Base-by-base conservation (phyloP, 192 early-diverging fungal genomes). In the Polychytrium aggregatum region DNA sequence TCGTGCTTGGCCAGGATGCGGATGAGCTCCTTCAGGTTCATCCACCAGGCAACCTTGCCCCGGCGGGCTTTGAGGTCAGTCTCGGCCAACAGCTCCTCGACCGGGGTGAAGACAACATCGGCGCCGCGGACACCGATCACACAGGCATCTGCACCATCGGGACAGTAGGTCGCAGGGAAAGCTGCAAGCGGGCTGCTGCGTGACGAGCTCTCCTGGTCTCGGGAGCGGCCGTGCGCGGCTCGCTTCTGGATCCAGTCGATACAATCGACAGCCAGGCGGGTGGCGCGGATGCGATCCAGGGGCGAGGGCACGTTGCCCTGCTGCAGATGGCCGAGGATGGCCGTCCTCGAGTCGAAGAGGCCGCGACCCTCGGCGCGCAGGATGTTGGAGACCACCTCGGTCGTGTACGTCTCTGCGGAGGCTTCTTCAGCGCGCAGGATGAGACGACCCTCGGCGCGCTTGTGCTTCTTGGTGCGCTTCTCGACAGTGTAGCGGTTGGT, bases 281-380 rank as follows among this genome's bases (percentile, higher is more conserved):
- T 90, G 14, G 91, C 95, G n/a, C 92, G 84, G 59, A 89, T 83
- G 25, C 95, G 86, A 70, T 98, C 95, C 36, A 94, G 57, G n/a
- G 95, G 92, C 22, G 83, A 83, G 20, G 95, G 90, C 10, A 85
- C 80, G 49, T 82, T 85, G 31, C 95, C 95, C 62, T 98, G 95
- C 62, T 96, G 95, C 48, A 92, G 70, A 52, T 98, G 95, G 18
- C 95, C 95, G 29, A 98, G 71, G 5, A 92, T 83, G 11, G 91
- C 76, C 9, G 90, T 90, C 37, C 86, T 77, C 0, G 87, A 86
- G 63, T 92, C 92, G 60, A 87, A 98, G 55, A 92, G 76, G 0
- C 82, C 85, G 34, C 79, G 68, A 18, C 86, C 84, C 61, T 98
- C 95, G 17, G 84, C 82, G 43, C 83, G 75, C 59, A 95, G 72